Conservation (phyloP, 2,329 filamentous ascomycete genomes). For the Lizonia empirigonia region DNA sequence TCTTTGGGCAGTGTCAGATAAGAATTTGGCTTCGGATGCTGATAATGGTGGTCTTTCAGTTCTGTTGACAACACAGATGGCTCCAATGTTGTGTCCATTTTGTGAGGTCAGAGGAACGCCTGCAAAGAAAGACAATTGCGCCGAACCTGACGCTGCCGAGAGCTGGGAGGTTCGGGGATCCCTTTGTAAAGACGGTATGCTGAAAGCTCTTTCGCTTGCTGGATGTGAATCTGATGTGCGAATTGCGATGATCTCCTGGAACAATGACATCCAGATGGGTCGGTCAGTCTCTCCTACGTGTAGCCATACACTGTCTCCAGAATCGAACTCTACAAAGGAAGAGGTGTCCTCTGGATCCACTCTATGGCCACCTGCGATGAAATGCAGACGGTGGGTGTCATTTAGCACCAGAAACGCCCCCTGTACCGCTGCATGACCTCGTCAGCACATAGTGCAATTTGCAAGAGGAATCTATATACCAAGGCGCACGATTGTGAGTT, state of each 20-base stretch:
- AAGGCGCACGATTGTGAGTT: constrained; percentile 2
- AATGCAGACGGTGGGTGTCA: neutral
- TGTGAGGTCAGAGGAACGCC: constrained; percentile 15
- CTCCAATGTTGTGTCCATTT: constrained; percentile 17
- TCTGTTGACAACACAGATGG: constrained; percentile 17
- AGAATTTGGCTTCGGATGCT: constrained; percentile 4
- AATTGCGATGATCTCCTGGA: neutral
- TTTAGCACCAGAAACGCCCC: neutral
- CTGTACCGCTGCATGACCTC: neutral
- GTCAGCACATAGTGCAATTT: neutral
- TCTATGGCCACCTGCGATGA: neutral
- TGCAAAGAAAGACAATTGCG: constrained; percentile 14
- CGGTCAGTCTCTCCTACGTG: neutral
- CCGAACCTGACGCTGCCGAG: neutral
- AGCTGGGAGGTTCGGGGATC: neutral
- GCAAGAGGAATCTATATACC: neutral
- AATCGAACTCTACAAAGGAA: neutral
- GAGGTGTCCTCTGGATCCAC: neutral
- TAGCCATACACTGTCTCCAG: neutral
- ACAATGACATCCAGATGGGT: neutral
- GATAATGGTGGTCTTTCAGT: neutral
- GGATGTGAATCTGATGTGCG: neutral
- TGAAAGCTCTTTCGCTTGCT: neutral
- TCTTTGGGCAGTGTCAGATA: constrained; percentile 10
- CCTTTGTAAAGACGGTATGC: neutral